phyloP scores from a whole-genome alignment of 768 basidiomycete species.

The Dentipellis fragilis region DNA sequence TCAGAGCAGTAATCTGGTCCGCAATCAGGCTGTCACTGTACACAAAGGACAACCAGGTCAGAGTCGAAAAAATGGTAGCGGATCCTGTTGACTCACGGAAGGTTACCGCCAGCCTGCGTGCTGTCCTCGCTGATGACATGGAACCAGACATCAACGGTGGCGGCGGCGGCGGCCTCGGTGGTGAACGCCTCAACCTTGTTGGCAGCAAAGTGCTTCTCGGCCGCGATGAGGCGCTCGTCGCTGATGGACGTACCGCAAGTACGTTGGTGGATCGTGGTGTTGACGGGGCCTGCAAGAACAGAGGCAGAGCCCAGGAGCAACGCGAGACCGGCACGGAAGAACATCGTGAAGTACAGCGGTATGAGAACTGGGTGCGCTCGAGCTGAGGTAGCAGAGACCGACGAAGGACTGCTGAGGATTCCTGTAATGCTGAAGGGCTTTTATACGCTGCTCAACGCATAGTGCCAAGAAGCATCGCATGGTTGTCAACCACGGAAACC shows the following conservation, averaged over 20 bases:
- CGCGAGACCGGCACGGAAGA: slow-evolving; percentile 16
- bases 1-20: slow-evolving; percentile 33
- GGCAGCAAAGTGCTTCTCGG: slow-evolving; percentile 32
- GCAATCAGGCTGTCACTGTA: slow-evolving; percentile 24
- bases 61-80: background rate
- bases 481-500: background rate
- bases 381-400: background rate
- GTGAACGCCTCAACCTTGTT: slow-evolving; percentile 23
- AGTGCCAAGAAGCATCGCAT: background rate
- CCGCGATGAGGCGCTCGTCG: slow-evolving; percentile 23
- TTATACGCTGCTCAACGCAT: background rate
- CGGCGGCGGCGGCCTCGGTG: slow-evolving; percentile 6
- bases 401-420: background rate
- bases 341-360: background rate
- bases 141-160: slow-evolving; percentile 30
- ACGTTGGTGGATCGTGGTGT: slow-evolving; percentile 5
- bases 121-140: slow-evolving; percentile 33
- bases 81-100: background rate
- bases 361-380: slow-evolving; percentile 11
- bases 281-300: slow-evolving; percentile 21
- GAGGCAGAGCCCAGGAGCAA: slow-evolving; percentile 19
- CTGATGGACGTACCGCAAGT: slow-evolving; percentile 16
- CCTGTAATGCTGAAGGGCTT: background rate
- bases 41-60: slow-evolving; percentile 1
- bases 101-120: slow-evolving; percentile 13